Evolutionary conservation across 1,284 basidiomycete genomes (phyloP).

Genomic region (Vanrija sp.): DNA sequence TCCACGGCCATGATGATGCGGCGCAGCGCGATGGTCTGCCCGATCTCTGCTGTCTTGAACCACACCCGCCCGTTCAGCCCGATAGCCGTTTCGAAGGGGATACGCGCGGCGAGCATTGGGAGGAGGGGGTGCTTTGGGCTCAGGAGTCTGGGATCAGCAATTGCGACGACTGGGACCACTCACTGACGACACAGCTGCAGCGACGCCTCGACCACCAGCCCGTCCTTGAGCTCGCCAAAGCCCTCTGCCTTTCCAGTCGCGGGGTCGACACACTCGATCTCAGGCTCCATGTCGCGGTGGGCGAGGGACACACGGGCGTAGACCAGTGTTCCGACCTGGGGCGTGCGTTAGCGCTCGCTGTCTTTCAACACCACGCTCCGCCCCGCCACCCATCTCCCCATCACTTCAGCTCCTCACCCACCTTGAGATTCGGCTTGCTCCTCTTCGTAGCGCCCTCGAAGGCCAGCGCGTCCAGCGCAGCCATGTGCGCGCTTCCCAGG

Average conservation of each 20-base stretch:
- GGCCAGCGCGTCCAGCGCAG: slow-evolving; percentile 52
- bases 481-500: slow-evolving; percentile 51
- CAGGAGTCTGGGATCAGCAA: slow-evolving; percentile 38
- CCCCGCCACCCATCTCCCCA: background rate
- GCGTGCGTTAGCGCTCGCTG: background rate
- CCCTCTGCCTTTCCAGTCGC: slow-evolving; percentile 52
- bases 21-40: slow-evolving; percentile 47
- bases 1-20: slow-evolving; percentile 42
- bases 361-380: background rate
- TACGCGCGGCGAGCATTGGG: slow-evolving; percentile 31
- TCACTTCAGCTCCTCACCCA: slow-evolving; percentile 18
- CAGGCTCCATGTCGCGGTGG: slow-evolving; percentile 53
- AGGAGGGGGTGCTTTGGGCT: slow-evolving; percentile 47
- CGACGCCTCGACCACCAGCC: slow-evolving; percentile 43
- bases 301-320: slow-evolving; percentile 53
- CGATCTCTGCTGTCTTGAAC: slow-evolving; percentile 48
- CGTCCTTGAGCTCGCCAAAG: slow-evolving; percentile 52
- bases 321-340: slow-evolving; percentile 53
- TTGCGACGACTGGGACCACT: slow-evolving; percentile 11
- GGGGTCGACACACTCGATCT: slow-evolving; percentile 53
- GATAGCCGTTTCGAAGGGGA: slow-evolving; percentile 52
- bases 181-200: slow-evolving; percentile 45
- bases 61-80: slow-evolving; percentile 54
- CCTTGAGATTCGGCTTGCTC: slow-evolving; percentile 54
- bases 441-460: slow-evolving; percentile 55